Evolutionary conservation across 768 basidiomycete genomes (phyloP), one percentile per base, ranked within the genome.

Genomic region (Mycena vulgaris): DNA sequence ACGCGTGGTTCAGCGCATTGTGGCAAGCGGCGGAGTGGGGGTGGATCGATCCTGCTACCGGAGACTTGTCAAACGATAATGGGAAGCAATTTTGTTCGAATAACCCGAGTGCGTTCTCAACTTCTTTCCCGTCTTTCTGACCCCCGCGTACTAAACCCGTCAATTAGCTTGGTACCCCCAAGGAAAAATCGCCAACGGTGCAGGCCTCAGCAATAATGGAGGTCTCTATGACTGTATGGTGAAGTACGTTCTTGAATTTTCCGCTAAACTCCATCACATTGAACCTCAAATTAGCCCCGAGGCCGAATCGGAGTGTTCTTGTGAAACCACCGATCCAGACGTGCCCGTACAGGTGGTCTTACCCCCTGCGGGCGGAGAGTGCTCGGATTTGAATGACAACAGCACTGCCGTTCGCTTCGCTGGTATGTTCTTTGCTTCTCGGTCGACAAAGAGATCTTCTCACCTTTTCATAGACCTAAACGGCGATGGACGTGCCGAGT

Each of bases 171-270:
- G 63, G 63, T 56, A 56, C 53, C 42, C 53, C 5, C 53, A 56
- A 35, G 63, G 63, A 16, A 40, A 56, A 47, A 65, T 65, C 23
- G 63, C 63, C 16, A 57, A 56, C 21, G 63, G 63, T 30, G 42
- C 53, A 19, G 55, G 55, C 23, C 17, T 65, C 16, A 53, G 63
- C 21, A 2, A 31, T 5, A 65, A 65, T 27, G 63, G 63, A 10
- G 63, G 63, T 8, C n/a, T 57, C 9, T 57, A 17, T 19, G 13
- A 65, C 55, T 65, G 63, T 21, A 2, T 19, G 2, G 3, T 21
- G 10, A 39, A 21, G 53, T 56, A 14, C 28, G 55, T 47, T 31
- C n/a, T 51, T 51, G 31, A 23, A 16, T 16, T 16, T 11, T 11
- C 19, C n/a, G 17, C 14, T 48, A 10, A n/a, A 55, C 8, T 37